A percentile compares a stretch with the other conserved stretches of the same genome.
Evolutionary conservation across 495 filamentous ascomycete species (phyloP).

Genomic region (Aspergillus asperescens): DNA sequence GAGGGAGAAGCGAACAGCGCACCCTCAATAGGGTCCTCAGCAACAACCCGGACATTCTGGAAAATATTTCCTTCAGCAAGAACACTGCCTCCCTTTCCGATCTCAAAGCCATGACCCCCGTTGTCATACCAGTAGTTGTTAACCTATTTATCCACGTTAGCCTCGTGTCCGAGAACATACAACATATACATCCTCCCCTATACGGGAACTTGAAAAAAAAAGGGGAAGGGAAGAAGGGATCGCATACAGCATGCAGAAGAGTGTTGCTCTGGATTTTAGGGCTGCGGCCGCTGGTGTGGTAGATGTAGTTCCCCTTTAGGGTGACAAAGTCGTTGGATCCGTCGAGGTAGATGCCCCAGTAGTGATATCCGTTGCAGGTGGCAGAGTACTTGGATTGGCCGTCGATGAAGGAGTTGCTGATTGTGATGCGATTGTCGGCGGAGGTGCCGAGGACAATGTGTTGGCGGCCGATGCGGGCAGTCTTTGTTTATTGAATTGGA

Average conservation of each 20-base stretch:
- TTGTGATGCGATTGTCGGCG: conserved; percentile 38
- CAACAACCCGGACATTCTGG: conserved; percentile 39
- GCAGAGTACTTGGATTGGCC: conserved; percentile 36
- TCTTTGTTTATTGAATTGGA: conserved; percentile 27
- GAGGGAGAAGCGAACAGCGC: conserved; percentile 38
- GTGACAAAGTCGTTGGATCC: conserved; percentile 40
- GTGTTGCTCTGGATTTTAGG: conserved; percentile 43
- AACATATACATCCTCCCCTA: too few relatives aligned
- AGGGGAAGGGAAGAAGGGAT: not conserved
- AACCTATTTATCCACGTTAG: conserved; percentile 28
- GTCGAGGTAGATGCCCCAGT: conserved; percentile 43
- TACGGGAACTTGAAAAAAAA: too few relatives aligned
- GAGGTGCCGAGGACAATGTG: conserved; percentile 40
- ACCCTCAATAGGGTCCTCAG: conserved; percentile 30
- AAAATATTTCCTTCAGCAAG: conserved; percentile 56
- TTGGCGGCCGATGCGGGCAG: conserved; percentile 42
- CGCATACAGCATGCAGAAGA: conserved; percentile 34
- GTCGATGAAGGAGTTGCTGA: conserved; percentile 46
- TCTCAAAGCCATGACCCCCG: conserved; percentile 54
- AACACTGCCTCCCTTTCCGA: conserved; percentile 44
- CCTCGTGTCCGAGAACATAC: too few relatives aligned
- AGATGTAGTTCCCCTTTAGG: conserved; percentile 45
- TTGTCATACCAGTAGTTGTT: conserved; percentile 58
- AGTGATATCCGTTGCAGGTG: conserved; percentile 42
- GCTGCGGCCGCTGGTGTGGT: conserved; percentile 38